A percentile compares a stretch with the other conserved stretches of the same genome.
Evolutionary conservation across 768 basidiomycete species (phyloP).

Genomic region (Cystobasidium onofrii): DNA sequence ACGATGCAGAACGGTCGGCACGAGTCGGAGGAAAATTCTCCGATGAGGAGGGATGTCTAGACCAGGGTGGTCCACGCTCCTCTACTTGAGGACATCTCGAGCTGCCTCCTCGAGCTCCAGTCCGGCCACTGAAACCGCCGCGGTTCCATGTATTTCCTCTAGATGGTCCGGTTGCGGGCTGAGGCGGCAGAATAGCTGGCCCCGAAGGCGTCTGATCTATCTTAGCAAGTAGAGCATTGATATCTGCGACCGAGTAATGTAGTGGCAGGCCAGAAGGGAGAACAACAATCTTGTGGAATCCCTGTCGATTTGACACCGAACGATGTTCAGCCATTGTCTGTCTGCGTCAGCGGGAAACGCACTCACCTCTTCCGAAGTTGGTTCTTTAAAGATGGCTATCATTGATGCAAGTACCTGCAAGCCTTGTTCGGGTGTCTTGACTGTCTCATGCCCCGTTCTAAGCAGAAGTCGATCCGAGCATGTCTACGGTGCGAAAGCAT

Average conservation of each 20-base stretch:
- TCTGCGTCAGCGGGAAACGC: background rate
- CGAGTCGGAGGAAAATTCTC: background rate
- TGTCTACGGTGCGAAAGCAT: slow-evolving; percentile 26
- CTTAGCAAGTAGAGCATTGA: slow-evolving; percentile 11
- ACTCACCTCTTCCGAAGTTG: slow-evolving; percentile 12
- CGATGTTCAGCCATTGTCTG: background rate
- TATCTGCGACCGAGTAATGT: slow-evolving; percentile 4
- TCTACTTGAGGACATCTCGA: background rate
- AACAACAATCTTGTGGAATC: slow-evolving; percentile 28
- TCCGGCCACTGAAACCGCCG: background rate
- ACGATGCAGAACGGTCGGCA: too few relatives aligned
- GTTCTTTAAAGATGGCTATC: background rate
- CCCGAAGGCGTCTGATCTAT: background rate
- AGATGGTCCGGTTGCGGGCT: background rate
- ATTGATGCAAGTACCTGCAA: slow-evolving; percentile 16
- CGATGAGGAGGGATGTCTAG: background rate
- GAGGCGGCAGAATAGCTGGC: background rate
- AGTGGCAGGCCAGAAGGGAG: slow-evolving; percentile 24
- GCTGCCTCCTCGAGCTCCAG: background rate
- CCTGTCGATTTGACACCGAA: slow-evolving; percentile 1
- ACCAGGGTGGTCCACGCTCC: background rate
- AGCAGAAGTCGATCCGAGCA: slow-evolving; percentile 13
- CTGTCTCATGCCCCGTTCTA: slow-evolving; percentile 25
- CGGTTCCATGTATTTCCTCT: background rate
- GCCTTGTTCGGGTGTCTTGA: slow-evolving; percentile 31